Percentiles rank a stretch among this genome's conserved stretches.
phyloP scores from a whole-genome alignment of 441 rosid genomes.

The Brassica balearica region DNA sequence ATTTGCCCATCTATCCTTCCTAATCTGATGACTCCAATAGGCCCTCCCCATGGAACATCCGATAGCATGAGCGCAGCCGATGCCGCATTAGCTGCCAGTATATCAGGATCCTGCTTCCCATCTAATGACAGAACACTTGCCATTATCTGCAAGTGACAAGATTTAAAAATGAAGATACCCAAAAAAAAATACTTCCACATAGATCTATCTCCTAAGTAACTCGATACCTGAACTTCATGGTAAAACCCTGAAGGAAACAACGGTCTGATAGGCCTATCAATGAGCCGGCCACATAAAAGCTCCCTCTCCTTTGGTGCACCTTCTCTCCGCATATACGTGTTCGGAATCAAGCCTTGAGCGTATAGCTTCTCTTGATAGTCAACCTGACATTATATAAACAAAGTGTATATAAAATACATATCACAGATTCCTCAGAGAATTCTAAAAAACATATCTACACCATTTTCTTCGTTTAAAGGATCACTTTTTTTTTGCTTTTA shows the following conservation, averaged over 20 bases:
- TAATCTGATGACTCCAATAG: conserved; percentile 79
- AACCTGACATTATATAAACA: conserved; percentile 52
- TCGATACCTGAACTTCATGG: conserved; percentile 90
- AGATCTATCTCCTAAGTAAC: background rate
- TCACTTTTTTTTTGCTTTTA: too few relatives aligned
- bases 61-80: conserved; percentile 98
- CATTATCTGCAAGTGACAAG: conserved; percentile 64
- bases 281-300: conserved; percentile 87
- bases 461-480: conserved; percentile 2
- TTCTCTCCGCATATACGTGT: conserved; percentile 81
- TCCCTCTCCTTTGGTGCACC: conserved; percentile 98
- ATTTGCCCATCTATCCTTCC: conserved; percentile 87
- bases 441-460: background rate
- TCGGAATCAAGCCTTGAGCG: conserved; percentile 90
- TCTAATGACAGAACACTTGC: conserved; percentile 93
- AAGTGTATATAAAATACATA: background rate
- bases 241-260: conserved; percentile 94
- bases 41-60: conserved; percentile 97
- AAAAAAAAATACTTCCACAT: too few relatives aligned
- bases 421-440: conserved; percentile 14
- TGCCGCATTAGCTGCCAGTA: conserved; percentile 96
- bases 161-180: conserved; percentile 33
- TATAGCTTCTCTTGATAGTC: conserved; percentile 98
- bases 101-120: conserved; percentile 95
- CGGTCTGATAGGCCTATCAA: conserved; percentile 93